Percentiles rank a stretch among this genome's conserved stretches.
Conservation (phyloP, 257 asterid genomes). For the Parsonsia alboflavescens region DNA sequence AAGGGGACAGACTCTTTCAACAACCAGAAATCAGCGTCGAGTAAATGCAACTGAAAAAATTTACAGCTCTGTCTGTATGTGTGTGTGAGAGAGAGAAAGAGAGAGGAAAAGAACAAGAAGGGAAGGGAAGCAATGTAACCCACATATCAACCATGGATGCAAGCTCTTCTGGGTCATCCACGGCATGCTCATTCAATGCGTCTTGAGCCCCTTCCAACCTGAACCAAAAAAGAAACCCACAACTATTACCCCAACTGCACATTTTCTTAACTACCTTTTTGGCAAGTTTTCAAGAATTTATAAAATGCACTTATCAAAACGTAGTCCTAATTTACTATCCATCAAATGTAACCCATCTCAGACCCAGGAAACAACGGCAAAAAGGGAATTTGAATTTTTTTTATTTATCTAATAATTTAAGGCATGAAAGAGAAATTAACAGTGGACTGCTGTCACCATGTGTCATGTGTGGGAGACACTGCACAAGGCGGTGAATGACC, state of each 20-base stretch:
- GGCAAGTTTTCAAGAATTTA: background rate
- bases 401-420: background rate
- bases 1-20: slow-evolving; percentile 6
- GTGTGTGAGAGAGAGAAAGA: slow-evolving; percentile 5
- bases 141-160: slow-evolving; percentile 83
- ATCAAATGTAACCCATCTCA: background rate
- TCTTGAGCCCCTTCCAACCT: slow-evolving; percentile 61
- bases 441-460: slow-evolving; percentile 18
- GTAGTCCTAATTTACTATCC: background rate
- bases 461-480: slow-evolving; percentile 14
- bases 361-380: slow-evolving; percentile 3
- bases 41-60: slow-evolving; percentile 24
- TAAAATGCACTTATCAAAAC: background rate
- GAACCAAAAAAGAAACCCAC: slow-evolving; percentile 20
- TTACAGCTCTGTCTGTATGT: background rate
- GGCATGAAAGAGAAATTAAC: background rate
- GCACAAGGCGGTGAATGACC: slow-evolving; percentile 35
- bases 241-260: background rate
- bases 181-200: slow-evolving; percentile 63
- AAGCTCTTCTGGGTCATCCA: slow-evolving; percentile 81
- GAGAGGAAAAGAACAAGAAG: slow-evolving; percentile 9
- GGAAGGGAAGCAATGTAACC: slow-evolving; percentile 20
- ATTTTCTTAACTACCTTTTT: background rate
- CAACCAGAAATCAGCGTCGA: slow-evolving; percentile 25
- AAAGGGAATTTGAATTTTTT: slow-evolving; percentile 13